Evolutionary conservation across 495 filamentous ascomycete species (phyloP).

Genomic region (Xylaria curta): DNA sequence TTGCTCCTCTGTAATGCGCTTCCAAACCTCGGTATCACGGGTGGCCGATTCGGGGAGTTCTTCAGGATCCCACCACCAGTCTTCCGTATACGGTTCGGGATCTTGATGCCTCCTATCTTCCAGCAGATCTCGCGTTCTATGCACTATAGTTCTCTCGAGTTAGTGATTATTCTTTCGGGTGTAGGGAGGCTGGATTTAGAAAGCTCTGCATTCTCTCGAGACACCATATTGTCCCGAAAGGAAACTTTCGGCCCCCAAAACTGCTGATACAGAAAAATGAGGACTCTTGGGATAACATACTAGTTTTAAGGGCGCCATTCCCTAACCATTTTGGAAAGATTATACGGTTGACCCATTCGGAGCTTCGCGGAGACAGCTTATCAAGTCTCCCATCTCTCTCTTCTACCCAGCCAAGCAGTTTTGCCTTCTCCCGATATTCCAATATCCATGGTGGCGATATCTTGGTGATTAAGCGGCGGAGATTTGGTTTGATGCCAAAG

Average conservation of each 20-base stretch:
- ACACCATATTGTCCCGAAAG: background rate
- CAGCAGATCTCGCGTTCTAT: background rate
- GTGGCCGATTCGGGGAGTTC: slow-evolving; percentile 3
- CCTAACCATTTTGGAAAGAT: slow-evolving; percentile 8
- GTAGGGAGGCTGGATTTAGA: background rate
- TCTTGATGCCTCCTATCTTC: background rate
- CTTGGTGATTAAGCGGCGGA: background rate
- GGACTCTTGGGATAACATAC: background rate
- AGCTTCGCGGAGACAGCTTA: background rate
- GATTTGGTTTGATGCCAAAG: background rate
- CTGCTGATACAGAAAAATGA: background rate
- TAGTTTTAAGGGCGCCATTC: background rate
- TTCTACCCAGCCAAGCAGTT: slow-evolving; percentile 7
- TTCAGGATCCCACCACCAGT: slow-evolving; percentile 11
- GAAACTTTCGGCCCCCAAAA: background rate
- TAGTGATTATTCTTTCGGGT: background rate
- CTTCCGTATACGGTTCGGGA: background rate
- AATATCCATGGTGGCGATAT: background rate
- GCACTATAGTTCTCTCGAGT: background rate
- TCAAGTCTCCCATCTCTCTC: background rate
- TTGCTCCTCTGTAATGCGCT: background rate
- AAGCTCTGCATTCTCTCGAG: background rate
- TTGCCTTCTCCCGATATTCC: background rate
- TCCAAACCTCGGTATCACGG: slow-evolving; percentile 4
- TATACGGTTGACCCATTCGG: slow-evolving; percentile 2